phyloP scores from a whole-genome alignment of 2,329 filamentous ascomycete species.

The Berkeleyomyces rouxiae region DNA sequence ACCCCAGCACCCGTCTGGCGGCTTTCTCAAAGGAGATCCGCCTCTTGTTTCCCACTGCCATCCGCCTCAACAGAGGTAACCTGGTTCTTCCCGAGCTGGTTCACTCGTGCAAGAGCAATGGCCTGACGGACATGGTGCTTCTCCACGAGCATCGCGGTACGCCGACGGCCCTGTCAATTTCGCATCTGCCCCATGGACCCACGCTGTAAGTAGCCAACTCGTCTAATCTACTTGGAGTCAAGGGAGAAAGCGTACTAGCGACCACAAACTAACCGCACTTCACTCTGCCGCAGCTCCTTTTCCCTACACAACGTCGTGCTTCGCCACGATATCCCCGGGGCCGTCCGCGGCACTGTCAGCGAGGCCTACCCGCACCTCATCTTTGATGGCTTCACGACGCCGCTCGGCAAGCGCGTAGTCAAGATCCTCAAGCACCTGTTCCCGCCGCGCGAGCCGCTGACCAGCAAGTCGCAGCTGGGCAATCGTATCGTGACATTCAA shows the following conservation, averaged over 20 bases:
- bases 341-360: slow-evolving; percentile 69
- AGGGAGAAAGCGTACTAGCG: background rate
- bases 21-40: slow-evolving; percentile 88
- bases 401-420: slow-evolving; percentile 64
- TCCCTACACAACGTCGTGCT: slow-evolving; percentile 85
- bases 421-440: slow-evolving; percentile 91
- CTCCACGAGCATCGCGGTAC: slow-evolving; percentile 87
- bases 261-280: background rate
- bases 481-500: slow-evolving; percentile 85
- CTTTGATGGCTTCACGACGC: slow-evolving; percentile 81
- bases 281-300: slow-evolving; percentile 46
- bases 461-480: slow-evolving; percentile 57
- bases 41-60: slow-evolving; percentile 65
- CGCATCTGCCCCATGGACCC: slow-evolving; percentile 75
- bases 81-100: slow-evolving; percentile 76
- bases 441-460: slow-evolving; percentile 66
- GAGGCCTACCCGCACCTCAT: slow-evolving; percentile 90
- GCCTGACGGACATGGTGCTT: slow-evolving; percentile 69
- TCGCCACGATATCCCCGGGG: slow-evolving; percentile 81
- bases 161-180: slow-evolving; percentile 75
- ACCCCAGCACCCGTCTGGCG: slow-evolving; percentile 68
- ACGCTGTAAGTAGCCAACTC: slow-evolving; percentile 34
- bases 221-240: slow-evolving; percentile 36
- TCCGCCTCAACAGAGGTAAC: slow-evolving; percentile 83
- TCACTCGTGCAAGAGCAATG: slow-evolving; percentile 60